Evolutionary conservation across 2,329 filamentous ascomycete species (phyloP).

Genomic region (Chaetomium strumarium): DNA sequence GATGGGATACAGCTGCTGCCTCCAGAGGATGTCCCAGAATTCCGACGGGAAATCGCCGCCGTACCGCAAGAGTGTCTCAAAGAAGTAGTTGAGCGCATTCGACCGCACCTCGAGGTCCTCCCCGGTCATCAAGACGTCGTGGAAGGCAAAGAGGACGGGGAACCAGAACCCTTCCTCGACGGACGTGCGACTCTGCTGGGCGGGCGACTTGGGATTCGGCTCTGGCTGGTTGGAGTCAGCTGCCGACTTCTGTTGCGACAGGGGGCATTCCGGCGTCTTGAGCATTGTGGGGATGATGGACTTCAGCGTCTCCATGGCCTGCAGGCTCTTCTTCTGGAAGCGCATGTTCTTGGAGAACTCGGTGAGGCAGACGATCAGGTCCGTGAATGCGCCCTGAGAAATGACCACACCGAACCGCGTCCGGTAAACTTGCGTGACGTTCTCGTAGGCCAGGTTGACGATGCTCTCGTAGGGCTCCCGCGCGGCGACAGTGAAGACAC

Average conservation of each 20-base stretch:
- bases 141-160: slow-evolving; percentile 94
- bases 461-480: slow-evolving; percentile 91
- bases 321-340: slow-evolving; percentile 97
- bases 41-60: slow-evolving; percentile 86
- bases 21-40: slow-evolving; percentile 98
- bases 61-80: slow-evolving; percentile 84
- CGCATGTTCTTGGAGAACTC: slow-evolving; percentile 98
- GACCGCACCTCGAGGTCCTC: slow-evolving; percentile 95
- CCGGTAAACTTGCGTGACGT: slow-evolving; percentile 92
- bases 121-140: slow-evolving; percentile 98
- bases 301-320: slow-evolving; percentile 92
- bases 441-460: slow-evolving; percentile 94
- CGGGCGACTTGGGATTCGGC: slow-evolving; percentile 39
- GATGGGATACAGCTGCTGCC: slow-evolving; percentile 93
- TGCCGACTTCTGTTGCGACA: slow-evolving; percentile 57
- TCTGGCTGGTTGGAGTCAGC: slow-evolving; percentile 28
- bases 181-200: slow-evolving; percentile 69
- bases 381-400: slow-evolving; percentile 91
- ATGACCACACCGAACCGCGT: slow-evolving; percentile 94
- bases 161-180: slow-evolving; percentile 99
- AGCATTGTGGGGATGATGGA: slow-evolving; percentile 93
- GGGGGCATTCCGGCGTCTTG: slow-evolving; percentile 86
- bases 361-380: slow-evolving; percentile 91
- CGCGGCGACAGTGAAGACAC: slow-evolving; percentile 93
- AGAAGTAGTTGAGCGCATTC: slow-evolving; percentile 89